Base-by-base conservation (phyloP, 805 yeast species). In the Komagataella pastoris region DNA sequence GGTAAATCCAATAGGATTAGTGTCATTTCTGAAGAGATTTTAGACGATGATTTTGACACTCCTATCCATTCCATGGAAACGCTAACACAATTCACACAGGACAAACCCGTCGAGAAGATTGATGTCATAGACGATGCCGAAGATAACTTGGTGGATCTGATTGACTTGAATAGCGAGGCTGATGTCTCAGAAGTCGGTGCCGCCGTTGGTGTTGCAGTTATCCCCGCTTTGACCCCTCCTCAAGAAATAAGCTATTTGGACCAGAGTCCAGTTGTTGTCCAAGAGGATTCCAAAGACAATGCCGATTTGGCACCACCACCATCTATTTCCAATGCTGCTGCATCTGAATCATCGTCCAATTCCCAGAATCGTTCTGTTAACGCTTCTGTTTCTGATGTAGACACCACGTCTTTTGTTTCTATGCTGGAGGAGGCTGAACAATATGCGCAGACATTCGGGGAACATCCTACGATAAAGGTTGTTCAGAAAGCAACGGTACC, bases 151-250 rank as follows among this genome's bases (percentile, higher is more conserved):
- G 49, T 46, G 19, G 53, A 50, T 19, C 49, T 58, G 44, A 24
- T 50, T 24, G 18, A 59, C 12, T 56, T 58, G 3, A 44, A 51
- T 12, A 61, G 54, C 46, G 63, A 57, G 40, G 54, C 50, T 7
- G 57, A 56, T 6, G 53, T 48, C 7, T 51, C 52, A 2, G 50
- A 49, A n/a, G 60, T 54, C 12, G 49, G 23, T 21, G 55, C 53
- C 10, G 52, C 47, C 23, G 24, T 40, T 18, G 17, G 23, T 1
- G 52, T 30, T 14, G 40, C 40, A 4, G 40, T 30, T 10, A 30
- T 5, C n/a, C n/a, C 40, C 12, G 40, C 40, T 30, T 8, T 30
- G 14, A 30, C 14, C 40, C 14, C 40, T 30, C 40, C 40, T 14
- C 40, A 30, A 30, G 40, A 30, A 30, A 30, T 30, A 10, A 30